Evolutionary conservation across 139 green algal genomes (phyloP).

Genomic region (Coelastrella sp.): DNA sequence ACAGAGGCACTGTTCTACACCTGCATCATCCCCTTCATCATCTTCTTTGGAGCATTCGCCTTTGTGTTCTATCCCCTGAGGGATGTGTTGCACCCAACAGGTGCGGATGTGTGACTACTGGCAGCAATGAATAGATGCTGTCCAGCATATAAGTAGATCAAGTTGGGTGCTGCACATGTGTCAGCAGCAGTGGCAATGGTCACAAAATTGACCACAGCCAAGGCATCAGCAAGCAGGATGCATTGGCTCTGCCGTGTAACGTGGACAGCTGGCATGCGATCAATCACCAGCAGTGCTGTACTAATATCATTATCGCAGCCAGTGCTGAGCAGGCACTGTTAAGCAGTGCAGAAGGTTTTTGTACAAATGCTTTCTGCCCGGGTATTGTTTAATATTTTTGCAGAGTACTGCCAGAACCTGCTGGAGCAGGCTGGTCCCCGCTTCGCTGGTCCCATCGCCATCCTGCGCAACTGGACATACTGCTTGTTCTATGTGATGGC

Average conservation of each 20-base stretch:
- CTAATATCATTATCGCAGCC: background rate
- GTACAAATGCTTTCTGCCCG: background rate
- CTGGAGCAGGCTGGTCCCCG: constrained; percentile 80
- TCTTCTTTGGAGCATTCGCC: constrained; percentile 97
- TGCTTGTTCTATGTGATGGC: constrained; percentile 99
- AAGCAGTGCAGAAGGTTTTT: background rate
- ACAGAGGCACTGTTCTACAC: constrained; percentile 96
- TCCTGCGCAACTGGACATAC: constrained; percentile 99
- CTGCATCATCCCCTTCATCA: constrained; percentile 99
- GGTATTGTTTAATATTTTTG: background rate
- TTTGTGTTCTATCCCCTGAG: constrained; percentile 96
- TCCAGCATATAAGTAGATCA: too few relatives aligned
- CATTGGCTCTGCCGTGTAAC: background rate
- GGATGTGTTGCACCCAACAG: constrained; percentile 92
- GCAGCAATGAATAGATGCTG: background rate
- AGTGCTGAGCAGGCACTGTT: background rate
- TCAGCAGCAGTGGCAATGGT: too few relatives aligned
- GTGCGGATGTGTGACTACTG: constrained; percentile 44
- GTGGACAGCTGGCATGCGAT: background rate
- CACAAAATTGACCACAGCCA: too few relatives aligned
- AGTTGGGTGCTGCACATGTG: too few relatives aligned
- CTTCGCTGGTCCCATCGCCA: constrained; percentile 96
- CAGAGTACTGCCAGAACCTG: constrained; percentile 84
- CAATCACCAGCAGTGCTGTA: background rate
- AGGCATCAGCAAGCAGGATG: background rate